These are phyloP conservation scores for Pseudozyma sp. DNA, from an alignment of 1,284 basidiomycete genomes.

Conservation along the genomic window DNA sequence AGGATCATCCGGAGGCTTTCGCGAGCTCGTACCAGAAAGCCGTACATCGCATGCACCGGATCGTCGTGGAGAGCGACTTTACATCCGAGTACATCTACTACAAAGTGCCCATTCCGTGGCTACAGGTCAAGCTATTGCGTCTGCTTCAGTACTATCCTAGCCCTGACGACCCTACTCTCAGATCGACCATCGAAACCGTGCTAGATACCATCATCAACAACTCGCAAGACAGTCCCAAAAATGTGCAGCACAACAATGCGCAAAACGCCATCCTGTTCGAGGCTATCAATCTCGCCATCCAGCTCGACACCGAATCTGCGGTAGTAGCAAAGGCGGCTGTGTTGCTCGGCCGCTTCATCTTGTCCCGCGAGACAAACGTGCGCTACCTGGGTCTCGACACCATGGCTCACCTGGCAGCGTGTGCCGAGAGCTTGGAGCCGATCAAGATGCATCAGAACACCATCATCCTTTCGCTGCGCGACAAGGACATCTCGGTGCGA, in stretches of 20 bases:
- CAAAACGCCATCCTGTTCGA: slow-evolving; percentile 98
- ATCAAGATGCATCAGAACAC: slow-evolving; percentile 96
- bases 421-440: slow-evolving; percentile 82
- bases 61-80: slow-evolving; percentile 88
- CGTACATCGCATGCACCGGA: slow-evolving; percentile 85
- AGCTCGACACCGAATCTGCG: slow-evolving; percentile 89
- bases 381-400: slow-evolving; percentile 97
- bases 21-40: slow-evolving; percentile 93
- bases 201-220: slow-evolving; percentile 91
- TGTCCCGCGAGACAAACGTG: slow-evolving; percentile 97
- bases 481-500: slow-evolving; percentile 97
- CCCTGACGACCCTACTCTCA: slow-evolving; percentile 85
- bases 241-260: slow-evolving; percentile 98
- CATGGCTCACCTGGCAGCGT: slow-evolving; percentile 96
- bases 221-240: slow-evolving; percentile 90
- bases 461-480: slow-evolving; percentile 91
- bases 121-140: slow-evolving; percentile 94
- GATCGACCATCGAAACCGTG: slow-evolving; percentile 82
- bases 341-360: slow-evolving; percentile 92
- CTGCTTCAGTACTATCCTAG: slow-evolving; percentile 95
- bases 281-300: slow-evolving; percentile 95
- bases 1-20: slow-evolving; percentile 90
- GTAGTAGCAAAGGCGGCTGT: slow-evolving; percentile 90
- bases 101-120: slow-evolving; percentile 96
- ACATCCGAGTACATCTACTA: slow-evolving; percentile 93